Evolutionary conservation across 73 alveolate genomes (phyloP).

Genomic region (Blepharisma japonicum): DNA sequence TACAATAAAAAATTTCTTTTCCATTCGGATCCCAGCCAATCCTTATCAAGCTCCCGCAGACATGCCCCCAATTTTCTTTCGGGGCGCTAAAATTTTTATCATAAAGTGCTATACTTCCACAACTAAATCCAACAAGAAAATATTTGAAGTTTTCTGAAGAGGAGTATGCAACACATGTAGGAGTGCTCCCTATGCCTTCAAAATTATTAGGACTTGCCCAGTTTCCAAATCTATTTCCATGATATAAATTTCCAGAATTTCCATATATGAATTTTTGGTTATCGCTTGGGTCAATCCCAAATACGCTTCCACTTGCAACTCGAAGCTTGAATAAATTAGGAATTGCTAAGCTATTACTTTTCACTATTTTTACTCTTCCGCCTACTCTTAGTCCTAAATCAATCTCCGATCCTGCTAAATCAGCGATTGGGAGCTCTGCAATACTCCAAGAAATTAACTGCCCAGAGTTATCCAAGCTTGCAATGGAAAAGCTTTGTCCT

Average conservation of each 20-base stretch:
- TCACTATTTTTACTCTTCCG: slow-evolving; percentile 18
- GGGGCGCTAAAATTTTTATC: slow-evolving; percentile 5
- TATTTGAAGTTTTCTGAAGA: not conserved
- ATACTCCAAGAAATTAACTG: slow-evolving; percentile 8
- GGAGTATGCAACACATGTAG: not conserved
- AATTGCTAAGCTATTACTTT: not conserved
- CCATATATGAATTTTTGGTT: not conserved
- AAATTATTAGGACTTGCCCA: not conserved
- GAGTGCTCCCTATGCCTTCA: not conserved
- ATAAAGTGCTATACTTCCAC: slow-evolving; percentile 9
- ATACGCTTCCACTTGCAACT: not conserved
- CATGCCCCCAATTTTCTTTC: not conserved
- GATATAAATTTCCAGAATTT: not conserved
- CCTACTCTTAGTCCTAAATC: slow-evolving; percentile 10
- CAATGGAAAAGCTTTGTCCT: slow-evolving; percentile 17
- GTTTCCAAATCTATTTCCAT: slow-evolving; percentile 17
- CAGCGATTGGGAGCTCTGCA: not conserved
- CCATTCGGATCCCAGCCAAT: slow-evolving; percentile 14
- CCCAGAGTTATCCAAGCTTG: not conserved
- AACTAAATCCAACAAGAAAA: not conserved
- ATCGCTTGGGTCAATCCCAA: not conserved
- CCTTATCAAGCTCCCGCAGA: not conserved
- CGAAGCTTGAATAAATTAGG: not conserved
- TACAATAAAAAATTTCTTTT: not conserved
- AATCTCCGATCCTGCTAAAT: not conserved